phyloP scores from a whole-genome alignment of 225 moss, liverwort and hornwort genomes.

The Physcomitrellopsis africana region DNA sequence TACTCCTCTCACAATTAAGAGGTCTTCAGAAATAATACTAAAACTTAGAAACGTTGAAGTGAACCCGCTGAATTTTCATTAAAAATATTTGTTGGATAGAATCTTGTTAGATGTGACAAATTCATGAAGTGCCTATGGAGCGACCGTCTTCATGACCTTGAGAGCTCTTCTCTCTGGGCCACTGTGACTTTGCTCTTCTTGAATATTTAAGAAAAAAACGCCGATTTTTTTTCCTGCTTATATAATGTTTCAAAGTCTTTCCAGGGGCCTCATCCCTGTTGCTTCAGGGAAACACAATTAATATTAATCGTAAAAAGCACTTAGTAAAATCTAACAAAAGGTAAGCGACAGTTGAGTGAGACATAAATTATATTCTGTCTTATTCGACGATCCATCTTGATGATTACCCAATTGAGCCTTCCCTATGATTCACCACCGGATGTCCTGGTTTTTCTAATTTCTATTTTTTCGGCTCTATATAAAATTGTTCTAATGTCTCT shows the following conservation, averaged over 20 bases:
- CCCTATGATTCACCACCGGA: constrained; percentile 20
- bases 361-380: constrained; percentile 6
- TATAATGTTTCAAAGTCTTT: constrained; percentile 49
- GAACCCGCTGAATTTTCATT: constrained; percentile 25
- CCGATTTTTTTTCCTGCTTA: constrained; percentile 46
- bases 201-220: constrained; percentile 50
- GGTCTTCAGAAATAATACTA: constrained; percentile 29
- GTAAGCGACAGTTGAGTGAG: background rate
- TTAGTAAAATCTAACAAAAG: background rate
- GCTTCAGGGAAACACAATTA: constrained; percentile 46
- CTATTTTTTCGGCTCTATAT: constrained; percentile 30
- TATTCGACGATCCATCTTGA: background rate
- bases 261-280: constrained; percentile 53
- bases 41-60: constrained; percentile 25
- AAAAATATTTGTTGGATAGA: constrained; percentile 26
- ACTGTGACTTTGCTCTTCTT: constrained; percentile 46
- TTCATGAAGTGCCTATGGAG: constrained; percentile 38
- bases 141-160: constrained; percentile 50
- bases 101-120: constrained; percentile 29
- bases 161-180: constrained; percentile 42
- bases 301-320: constrained; percentile 26
- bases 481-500: constrained; percentile 47
- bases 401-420: constrained; percentile 35
- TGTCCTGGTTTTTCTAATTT: constrained; percentile 18
- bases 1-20: constrained; percentile 24